Conservation (phyloP, 495 filamentous ascomycete species). For the Penicillium parvum region DNA sequence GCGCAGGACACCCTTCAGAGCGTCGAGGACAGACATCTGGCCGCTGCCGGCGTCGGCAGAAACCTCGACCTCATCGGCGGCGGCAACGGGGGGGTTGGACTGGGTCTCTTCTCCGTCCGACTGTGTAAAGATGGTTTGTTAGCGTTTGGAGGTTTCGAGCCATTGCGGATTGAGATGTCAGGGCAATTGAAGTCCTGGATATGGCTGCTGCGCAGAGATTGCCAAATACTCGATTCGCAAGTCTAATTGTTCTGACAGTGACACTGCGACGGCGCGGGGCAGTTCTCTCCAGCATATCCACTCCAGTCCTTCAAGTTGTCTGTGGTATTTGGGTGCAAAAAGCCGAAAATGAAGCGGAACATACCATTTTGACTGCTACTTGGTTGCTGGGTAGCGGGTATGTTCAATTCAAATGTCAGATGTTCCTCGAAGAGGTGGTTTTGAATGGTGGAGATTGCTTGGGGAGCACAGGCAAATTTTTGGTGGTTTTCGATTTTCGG, state of each 20-base stretch:
- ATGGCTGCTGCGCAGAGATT: neutral
- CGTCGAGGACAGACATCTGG: constrained; percentile 96
- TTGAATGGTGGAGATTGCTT: constrained; percentile 19
- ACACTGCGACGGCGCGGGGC: neutral
- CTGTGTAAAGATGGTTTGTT: constrained; percentile 31
- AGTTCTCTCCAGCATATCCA: constrained; percentile 7
- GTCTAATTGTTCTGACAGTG: neutral
- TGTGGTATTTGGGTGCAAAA: neutral
- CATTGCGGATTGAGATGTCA: neutral
- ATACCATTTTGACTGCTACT: constrained; percentile 45
- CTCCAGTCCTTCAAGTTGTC: constrained; percentile 11
- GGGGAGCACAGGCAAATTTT: constrained; percentile 26
- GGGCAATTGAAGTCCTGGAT: neutral
- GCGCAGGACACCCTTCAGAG: constrained; percentile 94
- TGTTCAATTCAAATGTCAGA: constrained; percentile 46
- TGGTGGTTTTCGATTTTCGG: constrained; percentile 28
- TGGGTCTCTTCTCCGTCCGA: constrained; percentile 87
- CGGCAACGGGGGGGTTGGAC: constrained; percentile 61
- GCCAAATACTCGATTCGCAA: neutral
- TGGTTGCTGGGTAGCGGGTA: too few species aligned
- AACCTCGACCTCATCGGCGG: constrained; percentile 87
- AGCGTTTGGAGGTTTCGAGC: neutral
- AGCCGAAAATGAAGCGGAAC: constrained; percentile 3
- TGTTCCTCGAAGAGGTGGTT: constrained; percentile 60
- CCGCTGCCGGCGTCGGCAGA: constrained; percentile 76